Evolutionary conservation across 2,329 filamentous ascomycete genomes (phyloP).

Genomic region (Pseudopithomyces maydicus): DNA sequence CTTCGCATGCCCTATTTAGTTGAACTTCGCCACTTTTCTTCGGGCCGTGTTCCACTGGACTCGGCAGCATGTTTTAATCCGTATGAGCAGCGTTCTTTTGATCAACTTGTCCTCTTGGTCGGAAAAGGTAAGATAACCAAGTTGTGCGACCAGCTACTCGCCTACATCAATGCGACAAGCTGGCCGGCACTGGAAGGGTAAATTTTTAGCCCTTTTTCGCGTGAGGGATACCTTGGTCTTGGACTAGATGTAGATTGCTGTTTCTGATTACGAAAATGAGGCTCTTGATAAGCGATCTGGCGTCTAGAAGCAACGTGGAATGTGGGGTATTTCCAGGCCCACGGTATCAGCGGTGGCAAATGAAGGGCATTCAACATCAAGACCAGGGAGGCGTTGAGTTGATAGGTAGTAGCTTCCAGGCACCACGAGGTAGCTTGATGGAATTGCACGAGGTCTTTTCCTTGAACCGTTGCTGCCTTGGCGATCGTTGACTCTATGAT

Average conservation of each 20-base stretch:
- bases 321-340: background rate
- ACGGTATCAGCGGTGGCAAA: background rate
- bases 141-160: conserved; percentile 4
- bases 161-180: background rate
- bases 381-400: background rate
- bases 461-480: conserved; percentile 4
- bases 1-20: conserved; percentile 43
- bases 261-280: background rate
- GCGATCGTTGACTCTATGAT: conserved; percentile 1
- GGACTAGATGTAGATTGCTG: background rate
- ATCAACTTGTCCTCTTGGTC: background rate
- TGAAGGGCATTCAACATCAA: background rate
- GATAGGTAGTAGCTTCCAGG: background rate
- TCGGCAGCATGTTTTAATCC: conserved; percentile 13
- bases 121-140: background rate
- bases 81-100: background rate
- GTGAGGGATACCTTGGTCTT: background rate
- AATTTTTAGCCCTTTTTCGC: background rate
- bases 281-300: background rate
- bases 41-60: conserved; percentile 5
- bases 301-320: background rate
- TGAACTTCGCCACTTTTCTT: conserved; percentile 34
- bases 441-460: background rate
- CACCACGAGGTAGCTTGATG: background rate
- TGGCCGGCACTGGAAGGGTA: background rate